Evolutionary conservation across 352 stramenopile species (phyloP), one percentile per base, ranked within the genome.

Genomic region (Phytopythium chamaehyphon): DNA sequence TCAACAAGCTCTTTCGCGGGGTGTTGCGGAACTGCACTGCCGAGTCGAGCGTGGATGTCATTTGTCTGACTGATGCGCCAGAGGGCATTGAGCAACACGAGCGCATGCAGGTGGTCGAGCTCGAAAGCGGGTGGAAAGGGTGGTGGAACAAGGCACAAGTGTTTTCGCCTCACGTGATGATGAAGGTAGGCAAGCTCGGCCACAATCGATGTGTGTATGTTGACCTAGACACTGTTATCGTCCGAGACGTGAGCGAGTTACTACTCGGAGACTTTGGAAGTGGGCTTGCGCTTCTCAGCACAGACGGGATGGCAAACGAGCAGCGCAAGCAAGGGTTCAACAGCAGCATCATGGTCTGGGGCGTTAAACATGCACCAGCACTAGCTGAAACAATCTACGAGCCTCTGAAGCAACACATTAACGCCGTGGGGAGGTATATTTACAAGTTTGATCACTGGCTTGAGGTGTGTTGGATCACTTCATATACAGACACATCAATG

Each of bases 381-480:
- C 40, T 69, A 46, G 18, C 23, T 1, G 35, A 47, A 3, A 15
- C 18, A 18, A 18, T 88, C 10, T 78, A 84, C 45, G 47, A 60
- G 35, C 58, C 81, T 10, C 43, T 93, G 12, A 36, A 59, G 1
- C 42, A 55, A 4, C 55, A 87, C 44, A 85, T 83, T 18, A 26
- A 22, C 0, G 24, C 28, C 12, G 48, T 91, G 36, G 62, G 11
- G 28, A 62, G 57, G 28, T 78, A 73, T 44, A 88, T 95, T 47
- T 91, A 95, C 71, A 90, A 91, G 58, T 84, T 95, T 47, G 86
- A 95, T 47, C 86, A 95, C 49, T 95, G 80, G 84, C 66, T 93
- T 18, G 84, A 95, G 71, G 67, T 79, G 21, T 24, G 40, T 47
- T 21, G 35, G n/a, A n/a, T n/a, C n/a, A n/a, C n/a, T n/a, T n/a